Conservation (phyloP, 371 early-diverging fungal species). For the Lichtheimia hyalospora region DNA sequence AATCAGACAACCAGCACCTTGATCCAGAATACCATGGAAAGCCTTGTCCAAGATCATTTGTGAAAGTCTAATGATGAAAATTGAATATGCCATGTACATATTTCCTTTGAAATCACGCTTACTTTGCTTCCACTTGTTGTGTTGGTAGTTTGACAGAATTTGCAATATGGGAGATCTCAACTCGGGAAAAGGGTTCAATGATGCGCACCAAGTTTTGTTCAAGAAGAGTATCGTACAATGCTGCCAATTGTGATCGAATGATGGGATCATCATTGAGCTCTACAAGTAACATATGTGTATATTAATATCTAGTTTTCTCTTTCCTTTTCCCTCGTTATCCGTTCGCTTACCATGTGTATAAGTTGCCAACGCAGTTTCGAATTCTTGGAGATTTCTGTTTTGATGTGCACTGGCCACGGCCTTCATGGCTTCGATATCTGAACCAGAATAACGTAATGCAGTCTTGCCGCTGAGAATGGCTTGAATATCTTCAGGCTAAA, state of each 20-base stretch:
- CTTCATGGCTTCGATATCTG: slow-evolving; percentile 91
- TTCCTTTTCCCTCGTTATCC: not conserved
- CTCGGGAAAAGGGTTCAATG: slow-evolving; percentile 97
- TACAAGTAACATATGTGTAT: slow-evolving; percentile 10
- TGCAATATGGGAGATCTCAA: slow-evolving; percentile 95
- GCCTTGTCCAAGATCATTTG: slow-evolving; percentile 99
- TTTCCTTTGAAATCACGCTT: slow-evolving; percentile 3
- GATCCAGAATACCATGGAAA: slow-evolving; percentile 95
- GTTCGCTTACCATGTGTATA: slow-evolving; percentile 70
- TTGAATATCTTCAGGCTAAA: slow-evolving; percentile 87
- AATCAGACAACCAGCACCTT: slow-evolving; percentile 93
- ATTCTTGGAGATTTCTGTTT: slow-evolving; percentile 90
- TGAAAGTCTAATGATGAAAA: slow-evolving; percentile 60
- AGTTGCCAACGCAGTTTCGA: slow-evolving; percentile 86
- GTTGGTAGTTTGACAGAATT: slow-evolving; percentile 89
- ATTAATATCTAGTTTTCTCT: not conserved
- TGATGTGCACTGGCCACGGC: slow-evolving; percentile 93
- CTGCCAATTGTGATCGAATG: slow-evolving; percentile 85
- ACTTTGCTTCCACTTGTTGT: slow-evolving; percentile 90
- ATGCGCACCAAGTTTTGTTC: slow-evolving; percentile 97
- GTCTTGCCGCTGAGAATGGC: slow-evolving; percentile 82
- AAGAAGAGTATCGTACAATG: slow-evolving; percentile 94
- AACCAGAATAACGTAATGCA: slow-evolving; percentile 73
- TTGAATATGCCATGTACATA: not conserved
- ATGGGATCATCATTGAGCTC: slow-evolving; percentile 92